Conservation (phyloP, 176 grass and related monocot species). For the Triticum monococcum region DNA sequence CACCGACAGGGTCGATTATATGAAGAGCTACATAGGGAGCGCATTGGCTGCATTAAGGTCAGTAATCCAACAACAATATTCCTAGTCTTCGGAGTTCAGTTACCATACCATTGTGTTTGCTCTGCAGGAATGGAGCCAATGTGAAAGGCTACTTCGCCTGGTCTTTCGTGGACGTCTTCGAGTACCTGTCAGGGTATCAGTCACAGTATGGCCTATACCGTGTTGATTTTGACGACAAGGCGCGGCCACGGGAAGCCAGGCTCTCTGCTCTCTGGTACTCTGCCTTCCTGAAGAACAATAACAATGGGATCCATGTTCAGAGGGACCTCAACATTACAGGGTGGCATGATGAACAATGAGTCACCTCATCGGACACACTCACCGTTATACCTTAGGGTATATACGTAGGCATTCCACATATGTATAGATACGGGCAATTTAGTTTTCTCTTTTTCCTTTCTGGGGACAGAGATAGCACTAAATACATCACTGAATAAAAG, state of each 20-base stretch:
- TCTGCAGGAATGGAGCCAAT: conserved; percentile 57
- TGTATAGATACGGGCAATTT: not conserved
- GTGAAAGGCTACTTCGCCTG: conserved; percentile 73
- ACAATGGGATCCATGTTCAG: not conserved
- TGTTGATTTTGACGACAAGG: conserved; percentile 54
- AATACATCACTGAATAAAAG: too few species aligned
- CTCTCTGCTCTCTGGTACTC: conserved; percentile 63
- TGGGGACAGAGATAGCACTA: too few species aligned
- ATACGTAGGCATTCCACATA: not conserved
- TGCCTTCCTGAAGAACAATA: conserved; percentile 36
- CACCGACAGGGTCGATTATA: too few species aligned
- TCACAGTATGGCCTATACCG: conserved; percentile 51
- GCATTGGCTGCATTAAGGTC: too few species aligned
- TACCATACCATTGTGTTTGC: not conserved
- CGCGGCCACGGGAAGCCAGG: conserved; percentile 42
- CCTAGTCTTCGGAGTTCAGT: not conserved
- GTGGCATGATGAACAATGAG: conserved; percentile 19
- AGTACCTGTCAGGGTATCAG: conserved; percentile 45
- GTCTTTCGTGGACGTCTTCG: conserved; percentile 68
- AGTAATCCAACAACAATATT: too few species aligned
- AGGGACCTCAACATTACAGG: not conserved
- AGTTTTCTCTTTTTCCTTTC: not conserved
- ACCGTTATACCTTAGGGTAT: too few species aligned
- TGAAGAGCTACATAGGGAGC: too few species aligned
- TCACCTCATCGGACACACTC: not conserved